Percentiles rank a stretch among this genome's conserved stretches.
Conservation (phyloP, 139 green algal species). For the Chlorella sp. region DNA sequence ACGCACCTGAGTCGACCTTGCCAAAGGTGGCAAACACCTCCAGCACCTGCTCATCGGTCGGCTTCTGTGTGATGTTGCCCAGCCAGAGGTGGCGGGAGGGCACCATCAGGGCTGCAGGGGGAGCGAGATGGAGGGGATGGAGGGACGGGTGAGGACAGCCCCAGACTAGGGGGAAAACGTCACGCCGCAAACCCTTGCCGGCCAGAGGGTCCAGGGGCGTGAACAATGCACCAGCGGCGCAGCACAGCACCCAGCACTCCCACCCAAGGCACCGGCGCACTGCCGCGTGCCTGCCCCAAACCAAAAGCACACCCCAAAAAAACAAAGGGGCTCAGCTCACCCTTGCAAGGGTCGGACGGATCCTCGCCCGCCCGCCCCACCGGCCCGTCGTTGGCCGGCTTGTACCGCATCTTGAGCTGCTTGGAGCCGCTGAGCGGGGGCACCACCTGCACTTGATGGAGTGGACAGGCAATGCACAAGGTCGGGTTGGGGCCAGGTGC, state of each 20-base stretch:
- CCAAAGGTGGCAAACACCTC: constrained; percentile 73
- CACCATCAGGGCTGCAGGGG: constrained; percentile 32
- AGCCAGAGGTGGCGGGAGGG: constrained; percentile 83
- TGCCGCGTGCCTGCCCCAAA: no score
- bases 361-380: constrained; percentile 18
- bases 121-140: not conserved
- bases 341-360: constrained; percentile 16
- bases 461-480: no score
- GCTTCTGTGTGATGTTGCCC: constrained; percentile 83
- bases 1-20: constrained; percentile 48
- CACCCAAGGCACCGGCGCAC: no score
- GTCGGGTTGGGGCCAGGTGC: no score
- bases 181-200: no score
- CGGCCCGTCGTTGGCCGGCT: constrained; percentile 48
- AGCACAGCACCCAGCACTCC: no score
- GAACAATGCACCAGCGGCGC: no score
- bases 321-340: no score
- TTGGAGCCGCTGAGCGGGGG: constrained; percentile 53
- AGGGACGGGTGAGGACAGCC: not conserved
- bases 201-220: no score
- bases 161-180: no score
- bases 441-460: constrained; percentile 36
- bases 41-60: constrained; percentile 64
- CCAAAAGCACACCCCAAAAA: no score
- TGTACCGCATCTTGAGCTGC: constrained; percentile 74